A percentile compares a stretch with the other conserved stretches of the same genome.
Evolutionary conservation across 2,329 filamentous ascomycete genomes (phyloP).

Genomic region (Aspergillus neoniger): DNA sequence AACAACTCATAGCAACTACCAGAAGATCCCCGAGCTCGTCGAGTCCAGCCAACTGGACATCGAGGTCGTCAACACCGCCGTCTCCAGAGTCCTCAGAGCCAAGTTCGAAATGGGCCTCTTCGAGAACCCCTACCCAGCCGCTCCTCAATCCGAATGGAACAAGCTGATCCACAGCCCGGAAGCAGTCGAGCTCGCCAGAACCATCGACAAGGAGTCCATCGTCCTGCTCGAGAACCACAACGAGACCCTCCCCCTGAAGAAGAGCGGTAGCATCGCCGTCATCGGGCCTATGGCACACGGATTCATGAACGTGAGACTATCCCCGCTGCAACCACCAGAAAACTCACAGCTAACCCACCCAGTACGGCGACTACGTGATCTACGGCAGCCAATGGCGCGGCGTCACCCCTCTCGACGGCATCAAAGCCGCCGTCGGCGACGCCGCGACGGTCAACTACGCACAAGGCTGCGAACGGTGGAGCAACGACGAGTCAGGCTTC

Average conservation of each 20-base stretch:
- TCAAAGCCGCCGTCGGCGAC: constrained; percentile 58
- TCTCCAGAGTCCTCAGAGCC: constrained; percentile 63
- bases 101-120: constrained; percentile 73
- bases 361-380: constrained; percentile 75
- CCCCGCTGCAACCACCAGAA: too few relatives aligned
- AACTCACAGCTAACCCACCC: too few relatives aligned
- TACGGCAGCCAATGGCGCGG: constrained; percentile 64
- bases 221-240: constrained; percentile 63
- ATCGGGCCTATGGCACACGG: constrained; percentile 75
- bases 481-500: constrained; percentile 68
- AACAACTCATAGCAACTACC: constrained; percentile 54
- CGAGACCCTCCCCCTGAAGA: constrained; percentile 57
- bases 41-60: constrained; percentile 62
- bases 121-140: constrained; percentile 66
- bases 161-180: constrained; percentile 64
- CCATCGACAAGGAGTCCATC: constrained; percentile 66
- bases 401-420: constrained; percentile 70
- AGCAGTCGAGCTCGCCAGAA: constrained; percentile 59
- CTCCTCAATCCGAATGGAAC: constrained; percentile 56
- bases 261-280: constrained; percentile 68
- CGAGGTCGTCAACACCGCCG: constrained; percentile 64
- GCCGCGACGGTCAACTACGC: constrained; percentile 65
- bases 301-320: constrained; percentile 63
- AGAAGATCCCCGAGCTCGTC: constrained; percentile 66
- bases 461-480: constrained; percentile 73